Conservation (phyloP, 148 eudicot species). For the Euryodendron excelsum region DNA sequence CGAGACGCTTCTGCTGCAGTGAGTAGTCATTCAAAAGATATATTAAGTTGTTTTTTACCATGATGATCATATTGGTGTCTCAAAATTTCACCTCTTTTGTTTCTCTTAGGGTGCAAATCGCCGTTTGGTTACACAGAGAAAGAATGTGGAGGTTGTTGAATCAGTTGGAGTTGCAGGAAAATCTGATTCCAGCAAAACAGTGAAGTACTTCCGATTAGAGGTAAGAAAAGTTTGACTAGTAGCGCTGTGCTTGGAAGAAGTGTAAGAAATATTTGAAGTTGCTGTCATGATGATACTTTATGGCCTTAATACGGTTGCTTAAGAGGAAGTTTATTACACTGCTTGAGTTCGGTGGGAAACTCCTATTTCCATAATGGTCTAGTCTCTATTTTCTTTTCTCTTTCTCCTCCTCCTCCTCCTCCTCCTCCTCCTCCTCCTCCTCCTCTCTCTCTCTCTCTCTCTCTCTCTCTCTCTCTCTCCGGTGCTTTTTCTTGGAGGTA, state of each 20-base stretch:
- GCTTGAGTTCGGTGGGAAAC: neutral
- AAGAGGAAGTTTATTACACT: neutral
- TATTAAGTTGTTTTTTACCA: neutral
- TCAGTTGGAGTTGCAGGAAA: constrained; percentile 86
- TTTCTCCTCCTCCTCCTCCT: no score
- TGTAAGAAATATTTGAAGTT: neutral
- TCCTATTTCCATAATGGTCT: neutral
- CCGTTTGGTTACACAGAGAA: constrained; percentile 55
- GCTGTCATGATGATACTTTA: neutral
- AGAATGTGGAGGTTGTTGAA: constrained; percentile 72
- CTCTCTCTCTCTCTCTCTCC: no score
- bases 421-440: no score
- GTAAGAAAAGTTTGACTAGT: constrained; percentile 27
- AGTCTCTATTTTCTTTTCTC: neutral
- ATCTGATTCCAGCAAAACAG: constrained; percentile 45
- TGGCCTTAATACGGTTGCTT: neutral
- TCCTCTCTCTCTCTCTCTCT: no score
- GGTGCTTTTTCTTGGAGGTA: no score
- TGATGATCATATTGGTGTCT: neutral
- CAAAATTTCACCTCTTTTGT: neutral
- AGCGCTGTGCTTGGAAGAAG: neutral
- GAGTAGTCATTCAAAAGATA: constrained; percentile 31
- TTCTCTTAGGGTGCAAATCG: constrained; percentile 89
- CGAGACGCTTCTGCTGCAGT: constrained; percentile 99
- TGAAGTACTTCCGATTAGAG: constrained; percentile 77